Conservation (phyloP, 2,329 filamentous ascomycete species). For the Ophiostoma sp. region DNA sequence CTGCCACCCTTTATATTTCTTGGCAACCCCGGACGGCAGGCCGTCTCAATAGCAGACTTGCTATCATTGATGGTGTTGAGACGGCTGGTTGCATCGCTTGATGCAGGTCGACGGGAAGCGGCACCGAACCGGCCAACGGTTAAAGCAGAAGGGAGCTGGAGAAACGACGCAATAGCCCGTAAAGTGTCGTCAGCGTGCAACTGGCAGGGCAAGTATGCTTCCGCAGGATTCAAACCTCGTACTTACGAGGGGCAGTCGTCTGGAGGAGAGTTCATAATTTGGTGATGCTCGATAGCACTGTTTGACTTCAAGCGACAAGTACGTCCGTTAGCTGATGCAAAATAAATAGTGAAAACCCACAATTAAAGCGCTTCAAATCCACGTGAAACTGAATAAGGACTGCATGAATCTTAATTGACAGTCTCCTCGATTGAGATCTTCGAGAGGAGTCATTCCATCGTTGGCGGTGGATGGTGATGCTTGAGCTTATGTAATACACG, state of each 20-base stretch:
- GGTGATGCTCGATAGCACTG: not conserved
- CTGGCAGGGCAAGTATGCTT: not conserved
- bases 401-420: not conserved
- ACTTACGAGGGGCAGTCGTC: not conserved
- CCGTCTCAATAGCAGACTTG: not conserved
- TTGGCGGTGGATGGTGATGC: not conserved
- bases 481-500: constrained; percentile 2
- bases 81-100: not conserved
- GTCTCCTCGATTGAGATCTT: not conserved
- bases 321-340: too few species aligned
- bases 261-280: not conserved
- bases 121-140: not conserved
- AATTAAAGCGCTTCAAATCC: too few species aligned
- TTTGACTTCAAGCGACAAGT: too few species aligned
- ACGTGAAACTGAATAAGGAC: too few species aligned
- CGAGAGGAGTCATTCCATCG: not conserved
- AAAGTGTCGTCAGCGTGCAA: not conserved
- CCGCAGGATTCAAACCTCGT: not conserved
- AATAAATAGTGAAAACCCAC: too few species aligned
- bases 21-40: not conserved
- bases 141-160: not conserved
- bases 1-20: not conserved
- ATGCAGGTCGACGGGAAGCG: not conserved
- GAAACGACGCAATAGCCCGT: not conserved
- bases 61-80: not conserved